phyloP scores from a whole-genome alignment of 2,329 filamentous ascomycete genomes.

The Alternaria panax region DNA sequence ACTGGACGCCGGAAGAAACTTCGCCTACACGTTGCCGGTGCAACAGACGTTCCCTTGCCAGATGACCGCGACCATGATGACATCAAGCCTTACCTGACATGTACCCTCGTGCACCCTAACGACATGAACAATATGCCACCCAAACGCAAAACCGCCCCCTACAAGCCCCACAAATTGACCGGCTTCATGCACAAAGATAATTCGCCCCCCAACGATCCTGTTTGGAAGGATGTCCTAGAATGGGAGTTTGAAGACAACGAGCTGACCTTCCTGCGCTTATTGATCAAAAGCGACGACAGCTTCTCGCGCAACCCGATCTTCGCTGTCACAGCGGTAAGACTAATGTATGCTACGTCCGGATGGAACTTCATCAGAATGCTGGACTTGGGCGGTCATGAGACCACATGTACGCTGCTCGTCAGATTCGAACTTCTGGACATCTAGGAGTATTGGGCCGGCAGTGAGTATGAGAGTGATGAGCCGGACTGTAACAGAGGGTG shows the following conservation, averaged over 20 bases:
- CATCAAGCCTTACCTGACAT: constrained; percentile 71
- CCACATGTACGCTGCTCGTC: constrained; percentile 67
- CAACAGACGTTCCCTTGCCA: constrained; percentile 66
- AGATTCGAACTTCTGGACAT: constrained; percentile 62
- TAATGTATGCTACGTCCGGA: constrained; percentile 63
- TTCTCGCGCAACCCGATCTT: constrained; percentile 69
- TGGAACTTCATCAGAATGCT: constrained; percentile 72
- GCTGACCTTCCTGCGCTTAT: constrained; percentile 68
- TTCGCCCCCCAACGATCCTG: constrained; percentile 65
- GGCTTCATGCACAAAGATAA: constrained; percentile 66
- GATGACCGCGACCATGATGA: constrained; percentile 56
- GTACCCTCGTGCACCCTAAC: constrained; percentile 67
- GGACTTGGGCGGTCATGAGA: constrained; percentile 70
- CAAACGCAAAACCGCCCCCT: constrained; percentile 69
- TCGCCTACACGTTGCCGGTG: constrained; percentile 67
- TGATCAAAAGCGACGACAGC: constrained; percentile 72
- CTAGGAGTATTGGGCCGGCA: constrained; percentile 14
- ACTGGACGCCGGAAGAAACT: constrained; percentile 59
- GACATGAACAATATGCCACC: constrained; percentile 57
- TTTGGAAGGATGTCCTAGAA: constrained; percentile 71
- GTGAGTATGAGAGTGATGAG: background rate
- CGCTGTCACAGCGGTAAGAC: constrained; percentile 66
- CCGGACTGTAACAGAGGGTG: background rate
- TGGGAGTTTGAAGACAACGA: constrained; percentile 75
- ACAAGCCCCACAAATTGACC: constrained; percentile 66